Conservation (phyloP, 129 eudicot genomes). For the Helianthus annuus region HanXRQr2.0-SUNRISE NC_035448.2:185778193-185778692, state of each 20-base stretch:
- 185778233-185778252: conserved; percentile 30
- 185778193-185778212: conserved; percentile 45
- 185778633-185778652: conserved; percentile 54
- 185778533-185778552: conserved; percentile 1
- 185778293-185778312: conserved; percentile 23
- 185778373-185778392: conserved; percentile 14
- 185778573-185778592: conserved; percentile 29
- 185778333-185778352: conserved; percentile 38
- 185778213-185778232: conserved; percentile 32
- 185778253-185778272: conserved; percentile 39
- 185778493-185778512: conserved; percentile 13
- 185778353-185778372: conserved; percentile 35
- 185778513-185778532: conserved; percentile 10
- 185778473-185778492: conserved; percentile 32
- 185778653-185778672: conserved; percentile 43
- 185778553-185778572: conserved; percentile 18
- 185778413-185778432: conserved; percentile 7
- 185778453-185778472: conserved; percentile 25
- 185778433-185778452: conserved; percentile 13
- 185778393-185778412: conserved; percentile 15
- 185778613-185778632: conserved; percentile 19
- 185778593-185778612: neutral
- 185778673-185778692: conserved; percentile 47
- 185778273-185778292: conserved; percentile 43
- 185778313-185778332: conserved; percentile 32